These are phyloP conservation scores for Pseudocercospora fuligena DNA, from an alignment of 2,329 filamentous ascomycete species.

Conservation along the genomic window DNA sequence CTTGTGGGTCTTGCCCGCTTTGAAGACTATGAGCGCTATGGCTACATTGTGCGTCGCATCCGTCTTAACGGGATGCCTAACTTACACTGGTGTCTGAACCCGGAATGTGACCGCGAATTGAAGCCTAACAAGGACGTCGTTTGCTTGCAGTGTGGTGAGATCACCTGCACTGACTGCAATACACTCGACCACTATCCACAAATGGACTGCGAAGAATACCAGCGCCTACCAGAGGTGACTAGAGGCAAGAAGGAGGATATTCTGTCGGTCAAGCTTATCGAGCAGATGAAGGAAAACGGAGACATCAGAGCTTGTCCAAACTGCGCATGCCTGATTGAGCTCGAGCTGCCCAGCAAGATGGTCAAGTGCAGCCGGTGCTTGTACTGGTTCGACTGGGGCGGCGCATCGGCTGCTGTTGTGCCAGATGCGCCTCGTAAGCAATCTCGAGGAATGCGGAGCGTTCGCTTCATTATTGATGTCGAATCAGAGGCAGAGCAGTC, in stretches of 20 bases:
- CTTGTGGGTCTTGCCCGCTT: not conserved
- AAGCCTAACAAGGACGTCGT: not conserved
- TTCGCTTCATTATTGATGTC: not conserved
- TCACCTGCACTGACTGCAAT: constrained; percentile 4
- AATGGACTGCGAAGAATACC: not conserved
- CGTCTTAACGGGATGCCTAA: not conserved
- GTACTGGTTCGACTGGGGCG: not conserved
- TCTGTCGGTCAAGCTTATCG: not conserved
- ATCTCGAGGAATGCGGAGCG: not conserved
- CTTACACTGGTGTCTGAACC: not conserved
- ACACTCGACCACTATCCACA: not conserved
- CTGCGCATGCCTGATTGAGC: constrained; percentile 1
- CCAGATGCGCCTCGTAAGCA: not conserved
- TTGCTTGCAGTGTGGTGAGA: not conserved
- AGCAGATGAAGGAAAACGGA: not conserved
- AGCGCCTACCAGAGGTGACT: not conserved
- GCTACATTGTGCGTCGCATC: not conserved
- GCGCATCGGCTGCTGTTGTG: not conserved
- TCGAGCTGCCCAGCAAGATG: not conserved
- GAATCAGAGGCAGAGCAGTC: not conserved
- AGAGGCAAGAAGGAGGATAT: not conserved
- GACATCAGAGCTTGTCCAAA: not conserved
- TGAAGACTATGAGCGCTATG: not conserved
- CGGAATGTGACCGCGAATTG: not conserved
- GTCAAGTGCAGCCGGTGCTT: constrained; percentile 5